phyloP scores from a whole-genome alignment of 2,329 filamentous ascomycete genomes.

The Fusarium sp. region DNA sequence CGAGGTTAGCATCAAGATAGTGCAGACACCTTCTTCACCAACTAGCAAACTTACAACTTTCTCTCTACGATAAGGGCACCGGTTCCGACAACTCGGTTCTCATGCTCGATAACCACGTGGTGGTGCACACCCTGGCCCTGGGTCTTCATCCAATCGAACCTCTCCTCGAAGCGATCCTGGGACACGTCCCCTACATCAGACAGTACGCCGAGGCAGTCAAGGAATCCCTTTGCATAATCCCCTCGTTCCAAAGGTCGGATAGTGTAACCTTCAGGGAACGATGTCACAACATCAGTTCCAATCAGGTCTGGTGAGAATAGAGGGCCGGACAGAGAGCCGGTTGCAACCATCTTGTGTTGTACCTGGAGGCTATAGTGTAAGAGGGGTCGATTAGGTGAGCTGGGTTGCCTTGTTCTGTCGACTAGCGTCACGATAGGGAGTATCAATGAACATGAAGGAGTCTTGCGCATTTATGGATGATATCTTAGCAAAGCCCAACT shows the following conservation, averaged over 20 bases:
- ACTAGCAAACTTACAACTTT: background rate
- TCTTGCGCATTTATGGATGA: background rate
- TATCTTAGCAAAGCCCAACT: background rate
- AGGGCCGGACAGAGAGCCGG: background rate
- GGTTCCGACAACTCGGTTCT: background rate
- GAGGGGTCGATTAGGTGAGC: background rate
- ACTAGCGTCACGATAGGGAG: background rate
- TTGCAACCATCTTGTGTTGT: background rate
- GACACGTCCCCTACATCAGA: background rate
- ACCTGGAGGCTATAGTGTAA: background rate
- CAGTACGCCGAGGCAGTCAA: background rate
- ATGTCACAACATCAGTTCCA: background rate
- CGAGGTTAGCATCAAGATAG: background rate
- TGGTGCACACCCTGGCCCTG: background rate
- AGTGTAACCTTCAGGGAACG: background rate
- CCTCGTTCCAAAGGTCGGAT: background rate
- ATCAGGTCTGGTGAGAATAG: background rate
- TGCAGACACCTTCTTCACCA: fast-evolving
- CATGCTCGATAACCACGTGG: background rate
- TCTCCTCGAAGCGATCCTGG: background rate
- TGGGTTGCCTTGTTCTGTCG: background rate
- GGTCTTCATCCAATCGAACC: background rate
- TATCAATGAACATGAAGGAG: background rate
- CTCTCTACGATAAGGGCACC: background rate
- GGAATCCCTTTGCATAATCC: background rate